phyloP scores from a whole-genome alignment of 139 green algal genomes.

The Zygnema cylindricum region DNA sequence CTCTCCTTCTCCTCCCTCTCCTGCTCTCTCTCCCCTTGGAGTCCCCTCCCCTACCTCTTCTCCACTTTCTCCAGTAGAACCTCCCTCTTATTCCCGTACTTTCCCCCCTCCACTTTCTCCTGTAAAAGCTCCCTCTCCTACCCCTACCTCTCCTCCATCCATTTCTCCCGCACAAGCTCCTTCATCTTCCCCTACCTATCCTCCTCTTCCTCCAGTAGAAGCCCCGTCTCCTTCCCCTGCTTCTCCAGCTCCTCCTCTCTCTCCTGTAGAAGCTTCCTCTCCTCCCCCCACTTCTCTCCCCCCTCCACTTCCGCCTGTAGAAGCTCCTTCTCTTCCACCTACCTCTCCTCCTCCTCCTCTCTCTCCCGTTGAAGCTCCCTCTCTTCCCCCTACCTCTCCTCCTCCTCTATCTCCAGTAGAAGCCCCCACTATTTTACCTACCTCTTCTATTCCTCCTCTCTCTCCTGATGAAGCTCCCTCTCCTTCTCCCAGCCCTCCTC shows the following conservation, averaged over 20 bases:
- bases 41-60: neutral
- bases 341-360: neutral
- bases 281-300: too few species aligned
- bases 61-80: neutral
- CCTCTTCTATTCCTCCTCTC: too few species aligned
- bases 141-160: neutral
- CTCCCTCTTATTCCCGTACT: neutral
- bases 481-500: too few species aligned
- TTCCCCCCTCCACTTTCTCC: neutral
- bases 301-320: too few species aligned
- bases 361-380: neutral
- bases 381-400: too few species aligned
- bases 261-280: neutral
- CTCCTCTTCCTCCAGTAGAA: neutral
- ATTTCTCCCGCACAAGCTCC: neutral
- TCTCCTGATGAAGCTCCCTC: too few species aligned
- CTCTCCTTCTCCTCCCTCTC: neutral
- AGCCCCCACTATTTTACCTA: too few species aligned
- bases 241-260: neutral
- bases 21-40: neutral
- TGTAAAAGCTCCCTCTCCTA: neutral
- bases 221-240: neutral
- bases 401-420: too few species aligned
- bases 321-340: neutral
- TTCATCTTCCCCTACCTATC: neutral